Conservation (phyloP, 805 yeast genomes). For the Ogataea degrootiae region DNA sequence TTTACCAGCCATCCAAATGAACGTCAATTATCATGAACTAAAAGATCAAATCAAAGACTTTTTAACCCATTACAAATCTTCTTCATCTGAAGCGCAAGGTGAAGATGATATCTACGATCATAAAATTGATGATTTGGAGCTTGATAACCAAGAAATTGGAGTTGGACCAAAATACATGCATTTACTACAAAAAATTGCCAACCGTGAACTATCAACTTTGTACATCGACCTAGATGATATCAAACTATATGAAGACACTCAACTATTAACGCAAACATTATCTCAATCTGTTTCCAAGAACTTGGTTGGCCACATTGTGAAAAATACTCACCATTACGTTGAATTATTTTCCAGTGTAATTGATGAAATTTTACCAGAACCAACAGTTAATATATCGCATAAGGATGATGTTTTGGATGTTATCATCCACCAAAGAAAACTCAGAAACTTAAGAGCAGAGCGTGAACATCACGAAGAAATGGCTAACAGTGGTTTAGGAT, state of each 20-base stretch:
- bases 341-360: constrained; percentile 72
- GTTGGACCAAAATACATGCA: constrained; percentile 70
- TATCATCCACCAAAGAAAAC: constrained; percentile 81
- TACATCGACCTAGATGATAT: constrained; percentile 82
- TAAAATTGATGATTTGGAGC: constrained; percentile 26
- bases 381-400: constrained; percentile 74
- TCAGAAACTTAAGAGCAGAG: constrained; percentile 70
- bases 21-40: constrained; percentile 60
- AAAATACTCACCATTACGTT: constrained; percentile 72
- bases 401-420: constrained; percentile 91
- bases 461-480: constrained; percentile 64
- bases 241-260: constrained; percentile 56
- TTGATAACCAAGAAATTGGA: constrained; percentile 24
- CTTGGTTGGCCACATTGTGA: constrained; percentile 55
- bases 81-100: constrained; percentile 21
- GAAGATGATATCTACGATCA: constrained; percentile 33
- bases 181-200: constrained; percentile 73
- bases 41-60: constrained; percentile 57
- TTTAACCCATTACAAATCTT: constrained; percentile 57
- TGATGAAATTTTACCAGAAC: constrained; percentile 81
- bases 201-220: constrained; percentile 69
- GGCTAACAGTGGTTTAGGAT: constrained; percentile 36
- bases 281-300: constrained; percentile 15
- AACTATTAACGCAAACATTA: constrained; percentile 12
- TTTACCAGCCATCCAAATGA: constrained; percentile 24